A percentile compares a stretch with the other conserved stretches of the same genome.
phyloP scores from a whole-genome alignment of 148 eudicot species.

The Rhododendron molle region DNA sequence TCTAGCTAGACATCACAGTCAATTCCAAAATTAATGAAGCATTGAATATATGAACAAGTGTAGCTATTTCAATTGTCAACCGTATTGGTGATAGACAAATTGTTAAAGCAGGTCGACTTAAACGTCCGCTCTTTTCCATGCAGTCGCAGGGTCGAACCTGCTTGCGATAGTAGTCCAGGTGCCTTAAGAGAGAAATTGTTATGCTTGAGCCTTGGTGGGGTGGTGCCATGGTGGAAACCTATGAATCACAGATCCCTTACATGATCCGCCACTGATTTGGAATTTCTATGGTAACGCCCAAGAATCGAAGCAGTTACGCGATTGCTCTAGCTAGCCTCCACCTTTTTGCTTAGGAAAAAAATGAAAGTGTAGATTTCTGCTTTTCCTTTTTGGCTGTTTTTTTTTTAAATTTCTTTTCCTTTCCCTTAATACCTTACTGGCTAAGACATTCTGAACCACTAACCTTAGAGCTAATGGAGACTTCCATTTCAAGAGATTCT shows the following conservation, averaged over 20 bases:
- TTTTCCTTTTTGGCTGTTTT: background rate
- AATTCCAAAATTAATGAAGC: background rate
- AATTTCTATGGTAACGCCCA: background rate
- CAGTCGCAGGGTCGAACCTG: background rate
- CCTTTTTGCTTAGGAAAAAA: background rate
- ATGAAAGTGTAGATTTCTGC: background rate
- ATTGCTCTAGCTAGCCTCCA: background rate
- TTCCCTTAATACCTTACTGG: background rate
- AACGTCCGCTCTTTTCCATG: background rate
- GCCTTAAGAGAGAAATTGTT: background rate
- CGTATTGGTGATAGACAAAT: background rate
- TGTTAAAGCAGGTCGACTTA: background rate
- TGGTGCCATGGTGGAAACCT: background rate
- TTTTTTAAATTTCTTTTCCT: background rate
- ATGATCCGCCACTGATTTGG: background rate
- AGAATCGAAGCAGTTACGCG: background rate
- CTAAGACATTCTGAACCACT: slow-evolving; percentile 7
- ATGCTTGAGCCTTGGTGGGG: background rate
- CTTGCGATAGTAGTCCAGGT: background rate
- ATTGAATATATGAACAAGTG: background rate
- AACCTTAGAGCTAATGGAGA: background rate
- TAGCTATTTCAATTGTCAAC: slow-evolving; percentile 1
- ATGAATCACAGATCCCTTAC: background rate
- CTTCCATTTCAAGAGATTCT: slow-evolving; percentile 2
- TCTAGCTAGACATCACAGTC: background rate